Conservation (phyloP, 345 rosid species). For the Viola odorata region DNA sequence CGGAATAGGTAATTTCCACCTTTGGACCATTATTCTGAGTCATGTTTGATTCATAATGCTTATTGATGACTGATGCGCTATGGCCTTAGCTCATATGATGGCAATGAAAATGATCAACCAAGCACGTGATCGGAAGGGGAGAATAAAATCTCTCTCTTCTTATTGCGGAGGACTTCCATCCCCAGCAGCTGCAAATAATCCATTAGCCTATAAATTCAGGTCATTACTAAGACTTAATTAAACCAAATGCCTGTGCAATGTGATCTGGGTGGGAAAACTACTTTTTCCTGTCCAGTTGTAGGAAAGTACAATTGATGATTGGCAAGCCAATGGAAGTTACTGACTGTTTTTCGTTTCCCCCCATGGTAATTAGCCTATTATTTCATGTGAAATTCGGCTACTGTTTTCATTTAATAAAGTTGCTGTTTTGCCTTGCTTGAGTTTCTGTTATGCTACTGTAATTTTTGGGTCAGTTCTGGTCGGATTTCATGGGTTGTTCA, state of each 20-base stretch:
- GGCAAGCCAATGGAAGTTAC: neutral
- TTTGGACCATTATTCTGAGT: neutral
- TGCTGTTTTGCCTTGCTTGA: too few relatives aligned
- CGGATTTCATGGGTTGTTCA: too few relatives aligned
- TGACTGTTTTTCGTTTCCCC: conserved; percentile 16
- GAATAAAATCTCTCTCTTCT: conserved; percentile 73
- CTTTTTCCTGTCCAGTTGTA: too few relatives aligned
- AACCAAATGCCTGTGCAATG: too few relatives aligned
- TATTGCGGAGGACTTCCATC: conserved; percentile 96
- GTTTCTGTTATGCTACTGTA: too few relatives aligned
- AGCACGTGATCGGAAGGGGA: conserved; percentile 60
- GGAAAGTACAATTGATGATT: too few relatives aligned
- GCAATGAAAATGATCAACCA: conserved; percentile 91
- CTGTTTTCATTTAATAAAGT: too few relatives aligned
- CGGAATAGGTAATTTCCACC: conserved; percentile 64
- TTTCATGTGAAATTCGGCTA: too few relatives aligned
- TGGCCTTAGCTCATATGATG: conserved; percentile 86
- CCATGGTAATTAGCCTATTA: too few relatives aligned
- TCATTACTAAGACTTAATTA: conserved; percentile 16
- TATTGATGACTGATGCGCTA: neutral
- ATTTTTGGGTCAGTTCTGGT: too few relatives aligned
- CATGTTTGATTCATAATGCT: neutral
- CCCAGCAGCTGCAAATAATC: conserved; percentile 94
- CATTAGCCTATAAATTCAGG: conserved; percentile 94
- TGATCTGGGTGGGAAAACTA: too few relatives aligned